Conservation (phyloP, 2,329 filamentous ascomycete species). For the Paecilomyces fulvus region DNA sequence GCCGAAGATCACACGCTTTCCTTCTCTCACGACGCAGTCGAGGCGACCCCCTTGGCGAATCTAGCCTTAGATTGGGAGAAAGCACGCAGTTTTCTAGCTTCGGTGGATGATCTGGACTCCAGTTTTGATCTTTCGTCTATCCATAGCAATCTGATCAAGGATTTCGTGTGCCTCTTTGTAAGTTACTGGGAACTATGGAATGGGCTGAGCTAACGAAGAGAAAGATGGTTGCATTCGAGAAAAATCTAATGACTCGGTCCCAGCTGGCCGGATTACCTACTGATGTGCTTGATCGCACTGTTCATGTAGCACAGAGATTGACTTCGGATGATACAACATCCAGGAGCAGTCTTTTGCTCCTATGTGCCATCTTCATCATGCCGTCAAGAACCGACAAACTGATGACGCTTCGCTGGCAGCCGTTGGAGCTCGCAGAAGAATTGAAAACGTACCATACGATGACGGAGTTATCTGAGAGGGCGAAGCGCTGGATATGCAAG, state of each 20-base stretch:
- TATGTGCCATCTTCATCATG: not conserved
- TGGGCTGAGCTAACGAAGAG: not conserved
- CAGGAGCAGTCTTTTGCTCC: not conserved
- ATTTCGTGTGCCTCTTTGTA: not conserved
- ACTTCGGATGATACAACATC: not conserved
- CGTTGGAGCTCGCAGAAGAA: not conserved
- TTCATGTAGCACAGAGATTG: not conserved
- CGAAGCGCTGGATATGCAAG: not conserved
- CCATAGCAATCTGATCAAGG: conserved; percentile 3
- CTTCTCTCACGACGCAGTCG: not conserved
- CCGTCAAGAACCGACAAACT: not conserved
- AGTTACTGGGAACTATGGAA: not conserved
- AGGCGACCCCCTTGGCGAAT: not conserved
- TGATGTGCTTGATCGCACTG: not conserved
- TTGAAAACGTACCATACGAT: not conserved
- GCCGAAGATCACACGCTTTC: not conserved
- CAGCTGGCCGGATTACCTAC: not conserved
- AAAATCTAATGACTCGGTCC: not conserved
- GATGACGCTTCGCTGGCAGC: not conserved
- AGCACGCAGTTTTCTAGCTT: not conserved
- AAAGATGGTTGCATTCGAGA: not conserved
- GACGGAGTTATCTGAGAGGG: not conserved
- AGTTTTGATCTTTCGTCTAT: conserved; percentile 4
- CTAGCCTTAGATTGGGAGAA: not conserved
- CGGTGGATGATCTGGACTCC: not conserved